phyloP scores from a whole-genome alignment of 345 rosid species.

The Hirschfeldia incana region DNA sequence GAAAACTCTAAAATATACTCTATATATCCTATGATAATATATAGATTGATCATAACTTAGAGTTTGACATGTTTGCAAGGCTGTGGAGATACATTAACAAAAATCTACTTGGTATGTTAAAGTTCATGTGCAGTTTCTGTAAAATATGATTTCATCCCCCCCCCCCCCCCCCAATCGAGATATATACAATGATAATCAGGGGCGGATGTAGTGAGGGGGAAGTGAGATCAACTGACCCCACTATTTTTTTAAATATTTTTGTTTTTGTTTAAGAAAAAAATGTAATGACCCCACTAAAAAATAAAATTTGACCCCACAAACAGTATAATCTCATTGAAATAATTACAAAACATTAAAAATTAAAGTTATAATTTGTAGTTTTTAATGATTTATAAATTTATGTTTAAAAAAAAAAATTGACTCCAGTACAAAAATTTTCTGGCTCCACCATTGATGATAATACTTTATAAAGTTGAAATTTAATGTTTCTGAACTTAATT shows the following conservation, averaged over 20 bases:
- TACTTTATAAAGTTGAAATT: neutral
- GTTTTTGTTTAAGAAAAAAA: too few species aligned
- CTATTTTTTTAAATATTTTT: too few species aligned
- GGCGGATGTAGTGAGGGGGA: too few species aligned
- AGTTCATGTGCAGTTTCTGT: neutral
- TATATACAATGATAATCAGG: neutral
- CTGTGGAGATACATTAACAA: neutral
- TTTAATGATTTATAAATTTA: too few species aligned
- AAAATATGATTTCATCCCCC: neutral
- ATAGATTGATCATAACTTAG: neutral
- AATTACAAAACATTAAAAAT: too few species aligned
- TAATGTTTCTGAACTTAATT: neutral
- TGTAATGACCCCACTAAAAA: too few species aligned
- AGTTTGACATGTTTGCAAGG: neutral
- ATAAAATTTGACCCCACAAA: too few species aligned
- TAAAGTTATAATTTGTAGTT: too few species aligned
- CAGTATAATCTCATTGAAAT: too few species aligned
- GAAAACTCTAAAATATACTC: neutral
- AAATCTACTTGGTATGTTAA: neutral
- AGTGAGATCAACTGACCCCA: too few species aligned
- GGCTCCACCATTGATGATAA: neutral
- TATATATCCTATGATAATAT: neutral
- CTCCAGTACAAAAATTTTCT: too few species aligned
- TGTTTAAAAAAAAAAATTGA: too few species aligned
- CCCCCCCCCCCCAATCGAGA: neutral